Percentiles rank a stretch among this genome's conserved stretches.
These are phyloP conservation scores for Carex arenaria DNA, from an alignment of 202 grass and related monocot genomes.

Conservation along the genomic window DNA sequence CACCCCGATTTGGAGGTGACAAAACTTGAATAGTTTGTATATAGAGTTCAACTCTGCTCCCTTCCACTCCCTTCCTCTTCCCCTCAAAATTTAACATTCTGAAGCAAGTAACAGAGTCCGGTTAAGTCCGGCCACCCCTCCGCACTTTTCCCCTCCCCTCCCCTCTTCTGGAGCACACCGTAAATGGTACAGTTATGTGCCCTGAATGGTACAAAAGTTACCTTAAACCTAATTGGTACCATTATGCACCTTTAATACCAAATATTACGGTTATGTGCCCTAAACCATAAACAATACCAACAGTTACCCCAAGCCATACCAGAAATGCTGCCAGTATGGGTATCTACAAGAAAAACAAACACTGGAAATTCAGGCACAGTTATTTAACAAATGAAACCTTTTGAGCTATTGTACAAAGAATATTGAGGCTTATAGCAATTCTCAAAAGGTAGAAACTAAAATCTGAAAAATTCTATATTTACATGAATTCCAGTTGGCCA, in stretches of 20 bases:
- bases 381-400: neutral
- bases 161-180: too few relatives aligned
- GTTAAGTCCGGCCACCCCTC: too few relatives aligned
- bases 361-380: neutral
- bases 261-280: neutral
- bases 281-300: neutral
- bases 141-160: too few relatives aligned
- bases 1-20: too few relatives aligned
- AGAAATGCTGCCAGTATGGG: neutral
- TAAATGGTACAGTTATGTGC: neutral
- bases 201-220: neutral
- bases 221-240: neutral
- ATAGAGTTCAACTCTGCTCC: too few relatives aligned
- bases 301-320: neutral
- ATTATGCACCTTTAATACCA: neutral
- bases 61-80: too few relatives aligned
- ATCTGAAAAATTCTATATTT: neutral
- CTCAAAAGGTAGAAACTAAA: neutral
- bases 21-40: too few relatives aligned
- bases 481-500: slow-evolving; percentile 50
- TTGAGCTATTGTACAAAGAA: neutral
- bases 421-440: neutral
- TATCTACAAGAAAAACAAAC: neutral
- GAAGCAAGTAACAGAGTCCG: too few relatives aligned
- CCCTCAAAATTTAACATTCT: too few relatives aligned